Evolutionary conservation across 805 yeast species (phyloP).

Genomic region (Danielozyma ontarioensis): DNA sequence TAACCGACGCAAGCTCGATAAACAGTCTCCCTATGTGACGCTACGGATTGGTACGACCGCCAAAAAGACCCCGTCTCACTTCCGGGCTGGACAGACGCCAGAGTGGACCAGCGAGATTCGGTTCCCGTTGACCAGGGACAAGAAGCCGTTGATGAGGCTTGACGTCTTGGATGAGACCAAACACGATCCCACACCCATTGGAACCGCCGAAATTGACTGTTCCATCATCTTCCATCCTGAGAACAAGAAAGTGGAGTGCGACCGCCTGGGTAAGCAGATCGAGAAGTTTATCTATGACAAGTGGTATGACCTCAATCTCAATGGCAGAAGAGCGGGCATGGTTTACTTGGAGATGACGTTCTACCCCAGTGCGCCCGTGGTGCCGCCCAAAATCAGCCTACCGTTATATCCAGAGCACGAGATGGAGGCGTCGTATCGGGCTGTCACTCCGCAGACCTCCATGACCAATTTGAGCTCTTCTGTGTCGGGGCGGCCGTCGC

Average conservation of each 20-base stretch:
- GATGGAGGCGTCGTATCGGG: slow-evolving; percentile 1
- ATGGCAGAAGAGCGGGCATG: slow-evolving; percentile 78
- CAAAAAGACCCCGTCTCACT: slow-evolving; percentile 68
- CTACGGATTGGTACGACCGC: slow-evolving; percentile 78
- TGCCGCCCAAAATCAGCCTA: slow-evolving; percentile 32
- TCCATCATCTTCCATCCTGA: slow-evolving; percentile 57
- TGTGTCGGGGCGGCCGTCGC: slow-evolving; percentile 1
- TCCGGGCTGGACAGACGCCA: slow-evolving; percentile 93
- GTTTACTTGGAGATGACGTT: slow-evolving; percentile 89
- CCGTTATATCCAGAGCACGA: slow-evolving; percentile 1
- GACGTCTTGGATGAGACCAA: slow-evolving; percentile 83
- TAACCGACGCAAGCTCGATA: slow-evolving; percentile 79
- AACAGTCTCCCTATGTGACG: slow-evolving; percentile 89
- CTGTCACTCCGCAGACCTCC: slow-evolving; percentile 1
- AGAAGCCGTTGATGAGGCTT: slow-evolving; percentile 59
- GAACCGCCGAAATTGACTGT: slow-evolving; percentile 75
- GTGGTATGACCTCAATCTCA: slow-evolving; percentile 72
- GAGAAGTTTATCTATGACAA: slow-evolving; percentile 71
- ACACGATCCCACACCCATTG: slow-evolving; percentile 80
- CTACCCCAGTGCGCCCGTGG: slow-evolving; percentile 53
- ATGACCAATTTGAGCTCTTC: not conserved
- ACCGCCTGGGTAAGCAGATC: slow-evolving; percentile 25
- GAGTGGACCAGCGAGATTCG: slow-evolving; percentile 75
- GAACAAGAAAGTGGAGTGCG: slow-evolving; percentile 16
- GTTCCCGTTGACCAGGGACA: slow-evolving; percentile 59